Evolutionary conservation across 2,329 filamentous ascomycete genomes (phyloP).

Genomic region (Macroventuria anomochaeta): DNA sequence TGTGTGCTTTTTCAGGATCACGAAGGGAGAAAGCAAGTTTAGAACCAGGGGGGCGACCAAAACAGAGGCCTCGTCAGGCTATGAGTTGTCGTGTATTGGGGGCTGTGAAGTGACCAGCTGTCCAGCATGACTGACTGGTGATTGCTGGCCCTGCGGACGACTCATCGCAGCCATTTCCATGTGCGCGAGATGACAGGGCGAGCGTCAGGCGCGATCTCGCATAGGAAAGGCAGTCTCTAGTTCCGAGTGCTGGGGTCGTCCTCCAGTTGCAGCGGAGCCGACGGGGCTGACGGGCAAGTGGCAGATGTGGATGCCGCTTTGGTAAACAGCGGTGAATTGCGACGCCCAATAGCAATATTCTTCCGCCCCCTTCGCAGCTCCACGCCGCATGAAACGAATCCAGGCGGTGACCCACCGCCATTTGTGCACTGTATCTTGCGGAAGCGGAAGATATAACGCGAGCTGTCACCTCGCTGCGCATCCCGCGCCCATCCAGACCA

Average conservation of each 20-base stretch:
- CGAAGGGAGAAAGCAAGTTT: conserved; percentile 15
- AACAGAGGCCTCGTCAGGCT: neutral
- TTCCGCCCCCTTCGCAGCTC: conserved; percentile 29
- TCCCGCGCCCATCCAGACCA: conserved; percentile 31
- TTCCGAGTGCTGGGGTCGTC: conserved; percentile 35
- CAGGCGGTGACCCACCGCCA: conserved; percentile 39
- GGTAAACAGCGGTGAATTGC: conserved; percentile 37
- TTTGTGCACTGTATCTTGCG: conserved; percentile 26
- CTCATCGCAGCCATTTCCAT: conserved; percentile 32
- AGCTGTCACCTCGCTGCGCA: conserved; percentile 35
- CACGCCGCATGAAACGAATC: conserved; percentile 38
- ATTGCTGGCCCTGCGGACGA: conserved; percentile 32
- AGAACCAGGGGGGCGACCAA: conserved; percentile 4
- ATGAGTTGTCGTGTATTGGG: conserved; percentile 4
- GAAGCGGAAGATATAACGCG: conserved; percentile 41
- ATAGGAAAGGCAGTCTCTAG: conserved; percentile 34
- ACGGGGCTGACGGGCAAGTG: conserved; percentile 32
- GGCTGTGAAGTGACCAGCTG: conserved; percentile 18
- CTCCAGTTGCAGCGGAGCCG: conserved; percentile 23
- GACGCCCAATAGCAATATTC: conserved; percentile 30
- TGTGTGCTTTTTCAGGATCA: conserved; percentile 16
- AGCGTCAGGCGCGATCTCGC: conserved; percentile 23
- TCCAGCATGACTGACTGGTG: conserved; percentile 24
- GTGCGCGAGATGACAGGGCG: conserved; percentile 28
- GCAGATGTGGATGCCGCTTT: conserved; percentile 29